Base-by-base conservation (phyloP, 306 rosid species). In the Dryas drummondii region DNA sequence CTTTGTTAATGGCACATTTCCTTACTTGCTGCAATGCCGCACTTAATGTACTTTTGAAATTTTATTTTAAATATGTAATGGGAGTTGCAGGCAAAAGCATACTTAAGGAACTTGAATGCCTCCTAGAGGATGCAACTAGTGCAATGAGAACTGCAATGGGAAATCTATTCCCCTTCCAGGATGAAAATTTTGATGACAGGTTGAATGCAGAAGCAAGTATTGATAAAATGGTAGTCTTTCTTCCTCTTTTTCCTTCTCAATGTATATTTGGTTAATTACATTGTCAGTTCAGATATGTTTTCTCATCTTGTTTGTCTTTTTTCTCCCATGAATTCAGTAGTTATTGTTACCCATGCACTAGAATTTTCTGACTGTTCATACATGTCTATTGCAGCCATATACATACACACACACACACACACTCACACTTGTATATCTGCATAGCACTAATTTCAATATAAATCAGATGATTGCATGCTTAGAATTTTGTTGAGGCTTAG, bases 101-200 rank as follows among this genome's bases (percentile, higher is more conserved):
- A 74, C 76, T 86, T 56, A 9, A 78, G 74, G 90, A 85, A 71
- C 91, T 93, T 60, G 84, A 82, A 75, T 82, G 74, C 56, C 78
- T 91, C 32, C 13, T 84, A 75, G 86, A 80, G 22, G 87, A 89
- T 81, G 88, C 74, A 41, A 84, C 65, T 61, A 68, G 68, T 68
- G 74, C 81, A 73, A 17, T 87, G 79, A 82, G 78, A 62, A 72
- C 73, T 70, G 71, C 68, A 57, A 27, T 66, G 42, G 79, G 55
- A 52, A 74, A 79, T 61, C 68, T 56, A 37, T 62, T 66, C 5
- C 44, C 80, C 53, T 44, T 68, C 70, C 70, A 79, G 46, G 80
- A 61, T 55, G 74, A 45, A 40, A 75, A 73, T 67, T 72, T 66
- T 17, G 81, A 63, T 52, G 82, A 73, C 70, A 81, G 73, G 70